These are phyloP conservation scores for Achlya hypogyna DNA, from an alignment of 352 stramenopile species.

Conservation along the genomic window DNA sequence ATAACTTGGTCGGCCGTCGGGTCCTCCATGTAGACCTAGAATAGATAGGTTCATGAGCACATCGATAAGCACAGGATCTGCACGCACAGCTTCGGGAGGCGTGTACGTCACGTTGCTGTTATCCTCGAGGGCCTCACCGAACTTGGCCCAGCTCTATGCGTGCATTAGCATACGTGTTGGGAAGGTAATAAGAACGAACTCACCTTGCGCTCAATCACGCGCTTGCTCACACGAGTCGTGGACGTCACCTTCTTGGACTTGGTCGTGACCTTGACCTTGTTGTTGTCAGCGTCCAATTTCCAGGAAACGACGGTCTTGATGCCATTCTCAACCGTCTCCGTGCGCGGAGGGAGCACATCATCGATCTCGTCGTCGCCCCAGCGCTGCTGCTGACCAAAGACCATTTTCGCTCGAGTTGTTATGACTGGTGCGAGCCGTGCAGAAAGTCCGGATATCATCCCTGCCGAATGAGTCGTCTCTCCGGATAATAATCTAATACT, in stretches of 20 bases:
- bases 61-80: background rate
- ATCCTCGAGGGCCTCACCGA: slow-evolving; percentile 59
- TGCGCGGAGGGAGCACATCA: slow-evolving; percentile 71
- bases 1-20: slow-evolving; percentile 81
- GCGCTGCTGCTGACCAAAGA: slow-evolving; percentile 16
- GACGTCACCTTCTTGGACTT: slow-evolving; percentile 83
- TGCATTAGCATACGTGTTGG: slow-evolving; percentile 8
- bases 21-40: slow-evolving; percentile 56
- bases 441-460: background rate
- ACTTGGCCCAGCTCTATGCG: slow-evolving; percentile 65
- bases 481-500: background rate
- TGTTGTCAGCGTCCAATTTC: slow-evolving; percentile 82
- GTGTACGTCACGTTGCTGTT: slow-evolving; percentile 83
- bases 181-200: background rate
- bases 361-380: slow-evolving; percentile 19
- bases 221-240: slow-evolving; percentile 77
- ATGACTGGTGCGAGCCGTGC: background rate
- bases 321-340: slow-evolving; percentile 68
- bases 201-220: slow-evolving; percentile 61
- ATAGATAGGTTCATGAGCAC: background rate
- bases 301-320: slow-evolving; percentile 83
- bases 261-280: slow-evolving; percentile 88
- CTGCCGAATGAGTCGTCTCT: background rate
- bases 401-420: slow-evolving; percentile 3
- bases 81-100: slow-evolving; percentile 53